Percentiles rank a stretch among this genome's conserved stretches.
These are phyloP conservation scores for Geotrichum cucujoidarum DNA, from an alignment of 1,139 yeast genomes.

Conservation along the genomic window DNA sequence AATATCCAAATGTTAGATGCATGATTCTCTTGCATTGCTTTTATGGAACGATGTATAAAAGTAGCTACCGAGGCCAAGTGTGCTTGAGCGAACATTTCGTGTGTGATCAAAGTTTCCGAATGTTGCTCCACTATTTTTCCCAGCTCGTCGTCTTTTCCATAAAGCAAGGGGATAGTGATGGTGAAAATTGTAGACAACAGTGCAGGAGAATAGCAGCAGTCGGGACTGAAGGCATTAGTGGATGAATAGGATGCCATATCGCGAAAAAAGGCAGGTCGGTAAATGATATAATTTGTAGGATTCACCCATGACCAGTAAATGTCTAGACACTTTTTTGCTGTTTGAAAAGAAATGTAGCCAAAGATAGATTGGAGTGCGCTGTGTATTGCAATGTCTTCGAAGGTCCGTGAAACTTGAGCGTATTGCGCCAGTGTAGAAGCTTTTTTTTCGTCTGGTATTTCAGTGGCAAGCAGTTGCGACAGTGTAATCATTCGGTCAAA, in stretches of 20 bases:
- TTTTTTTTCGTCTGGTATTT: constrained; percentile 11
- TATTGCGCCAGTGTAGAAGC: constrained; percentile 3
- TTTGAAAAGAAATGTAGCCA: constrained; percentile 14
- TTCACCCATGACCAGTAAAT: constrained; percentile 20
- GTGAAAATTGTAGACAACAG: constrained; percentile 15
- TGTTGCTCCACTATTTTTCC: constrained; percentile 17
- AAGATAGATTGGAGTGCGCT: constrained; percentile 12
- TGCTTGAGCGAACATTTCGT: constrained; percentile 16
- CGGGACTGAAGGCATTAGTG: constrained; percentile 6
- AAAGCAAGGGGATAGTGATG: constrained; percentile 12
- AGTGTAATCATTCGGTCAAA: not conserved
- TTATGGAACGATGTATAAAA: constrained; percentile 12
- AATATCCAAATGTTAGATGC: constrained; percentile 13
- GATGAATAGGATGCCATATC: constrained; percentile 16
- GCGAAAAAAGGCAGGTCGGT: constrained; percentile 18
- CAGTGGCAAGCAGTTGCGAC: not conserved
- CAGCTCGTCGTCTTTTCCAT: constrained; percentile 12
- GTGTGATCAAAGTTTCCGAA: constrained; percentile 17
- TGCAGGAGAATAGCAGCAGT: constrained; percentile 17
- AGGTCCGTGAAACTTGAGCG: constrained; percentile 1
- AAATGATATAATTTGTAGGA: constrained; percentile 16
- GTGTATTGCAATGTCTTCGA: constrained; percentile 11
- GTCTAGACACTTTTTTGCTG: constrained; percentile 17
- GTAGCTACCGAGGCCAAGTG: constrained; percentile 12
- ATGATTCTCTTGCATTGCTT: constrained; percentile 13